Percentiles rank a stretch among this genome's conserved stretches.
These are phyloP conservation scores for Trichosporon asahii DNA, from an alignment of 1,284 basidiomycete species.

Conservation along the genomic window DNA sequence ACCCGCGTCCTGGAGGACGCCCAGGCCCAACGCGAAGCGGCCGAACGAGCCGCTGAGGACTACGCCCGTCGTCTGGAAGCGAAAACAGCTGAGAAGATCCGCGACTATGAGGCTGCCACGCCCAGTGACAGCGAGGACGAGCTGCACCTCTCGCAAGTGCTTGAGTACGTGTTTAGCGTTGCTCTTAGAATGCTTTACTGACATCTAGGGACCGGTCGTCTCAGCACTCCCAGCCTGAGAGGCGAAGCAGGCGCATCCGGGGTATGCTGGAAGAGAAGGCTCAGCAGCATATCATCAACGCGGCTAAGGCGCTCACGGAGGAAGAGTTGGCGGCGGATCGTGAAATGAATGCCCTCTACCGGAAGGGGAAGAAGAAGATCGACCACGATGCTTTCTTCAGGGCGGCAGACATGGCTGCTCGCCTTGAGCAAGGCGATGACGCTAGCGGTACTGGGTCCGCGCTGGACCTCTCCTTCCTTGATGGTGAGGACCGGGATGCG, in stretches of 20 bases:
- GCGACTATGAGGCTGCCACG: background rate
- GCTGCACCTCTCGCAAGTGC: background rate
- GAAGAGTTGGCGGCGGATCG: background rate
- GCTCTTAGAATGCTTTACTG: background rate
- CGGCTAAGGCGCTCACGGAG: background rate
- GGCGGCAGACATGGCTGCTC: background rate
- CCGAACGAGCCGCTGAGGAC: background rate
- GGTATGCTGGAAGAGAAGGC: background rate
- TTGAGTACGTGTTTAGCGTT: background rate
- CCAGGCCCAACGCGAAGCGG: background rate
- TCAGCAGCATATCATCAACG: background rate
- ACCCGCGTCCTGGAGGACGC: conserved; percentile 11
- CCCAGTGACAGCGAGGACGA: conserved; percentile 10
- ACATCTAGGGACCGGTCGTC: background rate
- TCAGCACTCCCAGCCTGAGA: background rate
- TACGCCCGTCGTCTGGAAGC: background rate
- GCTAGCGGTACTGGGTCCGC: background rate
- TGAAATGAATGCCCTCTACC: background rate
- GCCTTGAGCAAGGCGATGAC: background rate
- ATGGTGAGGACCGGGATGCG: background rate
- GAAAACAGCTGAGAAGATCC: background rate
- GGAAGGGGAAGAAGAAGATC: background rate
- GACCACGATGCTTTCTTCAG: background rate
- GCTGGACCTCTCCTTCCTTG: background rate
- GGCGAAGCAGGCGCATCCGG: background rate